Percentiles rank a stretch among this genome's conserved stretches.
These are phyloP conservation scores for Candida jianshihensis DNA, from an alignment of 805 yeast genomes.

Conservation along the genomic window DNA sequence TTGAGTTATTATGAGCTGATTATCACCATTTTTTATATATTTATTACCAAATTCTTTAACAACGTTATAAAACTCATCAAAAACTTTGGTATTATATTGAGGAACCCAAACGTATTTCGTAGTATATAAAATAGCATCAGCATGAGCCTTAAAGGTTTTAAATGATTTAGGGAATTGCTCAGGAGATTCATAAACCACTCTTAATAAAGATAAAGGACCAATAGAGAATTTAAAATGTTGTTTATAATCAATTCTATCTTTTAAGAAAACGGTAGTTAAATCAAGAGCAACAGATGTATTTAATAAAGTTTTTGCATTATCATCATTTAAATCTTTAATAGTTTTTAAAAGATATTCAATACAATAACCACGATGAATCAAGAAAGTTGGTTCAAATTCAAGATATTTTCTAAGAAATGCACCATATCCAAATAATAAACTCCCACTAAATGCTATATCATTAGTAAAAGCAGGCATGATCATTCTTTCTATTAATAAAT, in stretches of 20 bases:
- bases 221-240: background rate
- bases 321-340: background rate
- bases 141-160: background rate
- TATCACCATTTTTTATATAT: background rate
- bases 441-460: no score
- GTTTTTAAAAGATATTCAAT: no score
- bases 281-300: background rate
- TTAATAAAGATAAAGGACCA: background rate
- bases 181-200: background rate
- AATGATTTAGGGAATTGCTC: background rate
- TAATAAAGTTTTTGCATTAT: background rate
- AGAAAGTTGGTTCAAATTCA: no score
- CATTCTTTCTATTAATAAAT: no score
- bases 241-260: background rate
- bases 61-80: background rate
- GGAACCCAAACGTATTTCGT: slow-evolving; percentile 1
- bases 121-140: slow-evolving; percentile 1
- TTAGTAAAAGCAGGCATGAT: no score
- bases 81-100: background rate
- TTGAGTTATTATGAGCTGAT: background rate
- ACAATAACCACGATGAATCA: background rate
- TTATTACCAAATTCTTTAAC: slow-evolving; percentile 1
- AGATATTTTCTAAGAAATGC: no score
- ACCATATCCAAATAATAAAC: no score
- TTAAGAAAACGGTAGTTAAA: background rate